Evolutionary conservation across 345 rosid genomes (phyloP).

Genomic region (Clausena lansium): DNA sequence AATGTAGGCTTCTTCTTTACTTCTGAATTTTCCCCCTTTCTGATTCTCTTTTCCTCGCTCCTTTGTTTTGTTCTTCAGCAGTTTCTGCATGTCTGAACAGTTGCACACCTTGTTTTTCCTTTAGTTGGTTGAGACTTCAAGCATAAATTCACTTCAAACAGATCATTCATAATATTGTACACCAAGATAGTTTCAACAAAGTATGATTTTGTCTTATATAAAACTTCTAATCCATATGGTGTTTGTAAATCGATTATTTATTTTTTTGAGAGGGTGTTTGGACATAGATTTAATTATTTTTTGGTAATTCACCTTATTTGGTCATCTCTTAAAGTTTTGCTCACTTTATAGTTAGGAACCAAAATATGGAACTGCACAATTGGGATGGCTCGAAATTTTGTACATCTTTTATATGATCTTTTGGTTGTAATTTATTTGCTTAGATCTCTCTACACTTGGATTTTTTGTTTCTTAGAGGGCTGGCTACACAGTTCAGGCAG

Average conservation of each 20-base stretch:
- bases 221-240: background rate
- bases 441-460: background rate
- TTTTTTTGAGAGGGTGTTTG: too few relatives aligned
- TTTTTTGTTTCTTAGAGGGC: constrained; percentile 57
- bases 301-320: background rate
- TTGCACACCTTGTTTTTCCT: background rate
- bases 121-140: constrained; percentile 3
- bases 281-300: background rate
- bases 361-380: background rate
- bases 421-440: background rate
- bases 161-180: background rate
- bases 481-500: constrained; percentile 97
- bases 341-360: background rate
- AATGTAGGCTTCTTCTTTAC: background rate
- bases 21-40: background rate
- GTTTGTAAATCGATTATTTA: background rate
- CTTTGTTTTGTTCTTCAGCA: background rate
- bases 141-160: background rate
- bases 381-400: background rate
- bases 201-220: background rate
- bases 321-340: background rate
- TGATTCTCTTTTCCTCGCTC: background rate
- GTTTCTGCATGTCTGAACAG: background rate
- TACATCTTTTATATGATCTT: background rate
- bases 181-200: background rate